A percentile compares a stretch with the other conserved stretches of the same genome.
Conservation (phyloP, 2,329 filamentous ascomycete genomes). For the Arthrobotrys megalospora region DNA sequence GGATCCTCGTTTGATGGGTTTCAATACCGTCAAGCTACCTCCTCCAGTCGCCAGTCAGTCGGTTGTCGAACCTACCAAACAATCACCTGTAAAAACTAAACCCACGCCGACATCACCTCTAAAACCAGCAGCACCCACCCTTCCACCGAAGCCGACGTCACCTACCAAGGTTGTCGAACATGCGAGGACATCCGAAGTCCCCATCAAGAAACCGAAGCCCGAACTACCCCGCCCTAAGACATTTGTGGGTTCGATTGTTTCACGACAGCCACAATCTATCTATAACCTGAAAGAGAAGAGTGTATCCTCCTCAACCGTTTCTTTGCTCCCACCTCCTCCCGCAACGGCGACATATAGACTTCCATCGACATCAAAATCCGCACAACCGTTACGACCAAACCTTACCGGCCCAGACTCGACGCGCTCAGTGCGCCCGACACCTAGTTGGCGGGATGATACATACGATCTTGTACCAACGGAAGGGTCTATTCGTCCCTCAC, state of each 20-base stretch:
- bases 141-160: slow-evolving; percentile 18
- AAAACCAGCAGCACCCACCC: slow-evolving; percentile 20
- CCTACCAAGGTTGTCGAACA: slow-evolving; percentile 22
- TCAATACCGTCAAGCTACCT: slow-evolving; percentile 50
- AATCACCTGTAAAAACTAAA: slow-evolving; percentile 9
- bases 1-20: slow-evolving; percentile 46
- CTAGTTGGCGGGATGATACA: slow-evolving; percentile 52
- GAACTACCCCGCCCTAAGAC: slow-evolving; percentile 37
- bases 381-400: slow-evolving; percentile 25
- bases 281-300: slow-evolving; percentile 41
- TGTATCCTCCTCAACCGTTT: slow-evolving; percentile 31
- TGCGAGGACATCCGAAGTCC: slow-evolving; percentile 12
- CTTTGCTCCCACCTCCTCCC: slow-evolving; percentile 3
- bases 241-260: slow-evolving; percentile 48
- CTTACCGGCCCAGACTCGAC: slow-evolving; percentile 52
- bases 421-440: slow-evolving; percentile 15
- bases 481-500: slow-evolving; percentile 44
- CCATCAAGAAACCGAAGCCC: slow-evolving; percentile 29
- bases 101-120: slow-evolving; percentile 16
- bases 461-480: slow-evolving; percentile 24
- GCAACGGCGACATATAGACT: slow-evolving; percentile 16
- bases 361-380: slow-evolving; percentile 28
- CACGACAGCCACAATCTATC: slow-evolving; percentile 38
- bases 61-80: slow-evolving; percentile 36
- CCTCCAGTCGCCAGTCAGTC: slow-evolving; percentile 12